Base-by-base conservation (phyloP, 2,329 filamentous ascomycete species). In the Teratosphaeria gauchensis region DNA sequence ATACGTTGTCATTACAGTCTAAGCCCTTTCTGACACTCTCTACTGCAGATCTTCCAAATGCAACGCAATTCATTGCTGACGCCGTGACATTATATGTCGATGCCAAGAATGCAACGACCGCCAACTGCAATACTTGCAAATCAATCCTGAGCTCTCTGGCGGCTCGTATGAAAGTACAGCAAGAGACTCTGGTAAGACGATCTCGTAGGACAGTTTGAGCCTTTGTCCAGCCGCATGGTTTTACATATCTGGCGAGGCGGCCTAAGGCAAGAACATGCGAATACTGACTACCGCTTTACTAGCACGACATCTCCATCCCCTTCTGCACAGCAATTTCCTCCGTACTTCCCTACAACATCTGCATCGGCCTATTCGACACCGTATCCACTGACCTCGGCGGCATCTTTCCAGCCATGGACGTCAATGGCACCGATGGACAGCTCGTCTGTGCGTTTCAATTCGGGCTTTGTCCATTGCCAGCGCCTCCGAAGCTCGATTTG, bases 361-460 rank as follows among this genome's bases (percentile, higher is more conserved):
- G 33, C 33, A 38, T 38, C 33, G 33, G 33, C 33, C 33, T 38
- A 3, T 38, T 38, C 33, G 33, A 38, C 33, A 38, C 14, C 33
- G 33, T 16, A 3, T 38, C 33, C 6, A 38, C 33, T 12, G 33
- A 38, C 14, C 4, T 38, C 33, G 33, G 33, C 33, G 33, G 33
- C 3, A 8, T 38, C 33, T 38, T 38, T 38, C 33, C 33, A 38
- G 33, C 33, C 33, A 38, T 38, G 33, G 75, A 84, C 65, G 73
- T 83, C 9, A 71, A 72, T 21, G 81, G 80, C 9, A 71, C 78
- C 2, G 82, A 84, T 66, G 82, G 82, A 3, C 71, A 76, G 58
- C 82, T 82, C 60, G 83, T 84, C 53, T 84, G 82, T 72, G 73
- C 63, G 5, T 82, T 78, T 65, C 14, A 16, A 16, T 42, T 42